These are phyloP conservation scores for Cadophora luteo-olivacea DNA, from an alignment of 2,329 filamentous ascomycete species.

Conservation along the genomic window DNA sequence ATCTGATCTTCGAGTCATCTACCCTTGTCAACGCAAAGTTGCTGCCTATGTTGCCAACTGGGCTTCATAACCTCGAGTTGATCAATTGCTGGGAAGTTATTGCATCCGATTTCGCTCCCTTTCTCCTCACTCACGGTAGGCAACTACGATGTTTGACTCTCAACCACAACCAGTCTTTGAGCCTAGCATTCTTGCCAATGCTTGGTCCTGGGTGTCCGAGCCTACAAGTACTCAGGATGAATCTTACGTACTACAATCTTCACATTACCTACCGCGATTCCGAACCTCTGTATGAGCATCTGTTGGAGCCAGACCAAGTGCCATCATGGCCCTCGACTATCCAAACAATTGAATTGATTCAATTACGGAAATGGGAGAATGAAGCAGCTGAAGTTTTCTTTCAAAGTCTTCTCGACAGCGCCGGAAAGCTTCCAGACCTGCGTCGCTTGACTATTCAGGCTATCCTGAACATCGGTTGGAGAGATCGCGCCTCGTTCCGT, in stretches of 20 bases:
- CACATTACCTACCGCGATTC: conserved; percentile 72
- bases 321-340: conserved; percentile 82
- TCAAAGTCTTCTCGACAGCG: conserved; percentile 76
- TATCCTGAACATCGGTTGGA: conserved; percentile 82
- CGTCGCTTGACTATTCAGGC: conserved; percentile 74
- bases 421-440: conserved; percentile 68
- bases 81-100: conserved; percentile 80
- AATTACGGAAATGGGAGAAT: conserved; percentile 77
- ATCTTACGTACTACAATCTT: conserved; percentile 78
- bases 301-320: conserved; percentile 68
- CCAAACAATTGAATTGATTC: conserved; percentile 73
- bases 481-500: conserved; percentile 79
- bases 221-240: conserved; percentile 75
- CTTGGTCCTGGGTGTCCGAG: conserved; percentile 73
- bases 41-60: conserved; percentile 70
- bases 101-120: conserved; percentile 68
- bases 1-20: conserved; percentile 77
- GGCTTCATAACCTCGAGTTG: conserved; percentile 72
- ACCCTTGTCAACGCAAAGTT: conserved; percentile 72
- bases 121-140: conserved; percentile 70
- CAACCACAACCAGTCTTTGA: conserved; percentile 80
- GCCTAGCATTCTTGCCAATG: conserved; percentile 73
- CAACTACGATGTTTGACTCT: conserved; percentile 72
- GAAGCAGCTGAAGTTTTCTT: conserved; percentile 79
- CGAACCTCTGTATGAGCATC: conserved; percentile 74